Conservation (phyloP, 2,329 filamentous ascomycete genomes). For the Thyridium curvatum region DNA sequence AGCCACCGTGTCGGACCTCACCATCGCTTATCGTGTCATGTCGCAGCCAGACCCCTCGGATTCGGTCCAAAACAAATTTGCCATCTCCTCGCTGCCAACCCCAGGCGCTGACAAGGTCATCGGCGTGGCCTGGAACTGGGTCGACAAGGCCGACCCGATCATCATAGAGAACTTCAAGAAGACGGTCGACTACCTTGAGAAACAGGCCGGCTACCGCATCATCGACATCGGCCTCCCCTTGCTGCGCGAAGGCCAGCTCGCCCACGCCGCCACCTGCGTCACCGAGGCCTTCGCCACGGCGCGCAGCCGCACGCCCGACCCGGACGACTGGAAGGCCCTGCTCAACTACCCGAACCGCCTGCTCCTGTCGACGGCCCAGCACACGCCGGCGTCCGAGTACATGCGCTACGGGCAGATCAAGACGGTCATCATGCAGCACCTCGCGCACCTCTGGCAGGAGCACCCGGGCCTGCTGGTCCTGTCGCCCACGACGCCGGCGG, state of each 20-base stretch:
- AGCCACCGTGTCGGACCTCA: constrained; percentile 68
- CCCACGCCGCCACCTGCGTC: constrained; percentile 73
- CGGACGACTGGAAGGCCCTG: constrained; percentile 42
- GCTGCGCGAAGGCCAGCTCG: constrained; percentile 64
- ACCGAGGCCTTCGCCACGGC: constrained; percentile 55
- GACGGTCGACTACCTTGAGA: constrained; percentile 52
- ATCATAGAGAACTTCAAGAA: constrained; percentile 58
- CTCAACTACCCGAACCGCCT: constrained; percentile 65
- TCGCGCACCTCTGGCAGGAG: constrained; percentile 62
- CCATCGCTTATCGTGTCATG: constrained; percentile 77
- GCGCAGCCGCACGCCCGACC: constrained; percentile 31
- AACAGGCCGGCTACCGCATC: constrained; percentile 39
- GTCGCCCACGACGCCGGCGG: constrained; percentile 69
- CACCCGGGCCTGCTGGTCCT: constrained; percentile 74
- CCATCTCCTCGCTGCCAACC: constrained; percentile 41
- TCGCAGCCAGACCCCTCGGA: constrained; percentile 62
- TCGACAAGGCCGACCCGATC: constrained; percentile 58
- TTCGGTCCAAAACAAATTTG: constrained; percentile 56
- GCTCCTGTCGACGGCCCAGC: constrained; percentile 57
- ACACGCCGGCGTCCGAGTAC: constrained; percentile 63
- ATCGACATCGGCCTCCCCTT: constrained; percentile 60
- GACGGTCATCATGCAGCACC: constrained; percentile 70
- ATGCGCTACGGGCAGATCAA: constrained; percentile 69
- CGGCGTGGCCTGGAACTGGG: constrained; percentile 64
- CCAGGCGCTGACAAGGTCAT: constrained; percentile 51